Evolutionary conservation across 495 filamentous ascomycete species (phyloP).

Genomic region (Tuber melanosporum): DNA sequence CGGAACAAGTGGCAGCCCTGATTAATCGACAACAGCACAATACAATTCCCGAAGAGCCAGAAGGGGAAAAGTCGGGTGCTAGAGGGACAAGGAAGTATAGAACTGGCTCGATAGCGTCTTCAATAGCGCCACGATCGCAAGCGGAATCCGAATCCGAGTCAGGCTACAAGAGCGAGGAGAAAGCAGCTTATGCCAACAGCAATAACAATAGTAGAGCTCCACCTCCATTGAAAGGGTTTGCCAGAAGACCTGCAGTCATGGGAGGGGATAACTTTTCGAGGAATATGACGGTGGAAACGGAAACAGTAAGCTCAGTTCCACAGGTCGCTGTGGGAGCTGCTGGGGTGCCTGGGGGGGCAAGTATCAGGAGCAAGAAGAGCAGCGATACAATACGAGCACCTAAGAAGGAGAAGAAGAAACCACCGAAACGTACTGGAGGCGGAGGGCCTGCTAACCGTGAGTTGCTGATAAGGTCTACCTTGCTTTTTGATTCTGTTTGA

Average conservation of each 20-base stretch:
- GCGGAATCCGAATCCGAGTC: slow-evolving; percentile 43
- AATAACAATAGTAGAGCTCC: slow-evolving; percentile 40
- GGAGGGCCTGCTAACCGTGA: slow-evolving; percentile 53
- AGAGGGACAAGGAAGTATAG: slow-evolving; percentile 12
- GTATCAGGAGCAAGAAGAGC: slow-evolving; percentile 77
- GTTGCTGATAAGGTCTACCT: slow-evolving; percentile 10
- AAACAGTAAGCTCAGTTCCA: slow-evolving; percentile 86
- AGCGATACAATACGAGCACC: slow-evolving; percentile 82
- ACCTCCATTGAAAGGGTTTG: slow-evolving; percentile 47
- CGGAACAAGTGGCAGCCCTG: slow-evolving; percentile 48
- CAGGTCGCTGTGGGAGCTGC: slow-evolving; percentile 74
- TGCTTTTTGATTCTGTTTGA: slow-evolving; percentile 38
- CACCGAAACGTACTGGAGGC: slow-evolving; percentile 60
- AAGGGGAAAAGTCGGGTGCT: slow-evolving; percentile 32
- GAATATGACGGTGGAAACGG: slow-evolving; percentile 97
- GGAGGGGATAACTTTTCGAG: slow-evolving; percentile 63
- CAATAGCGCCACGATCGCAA: slow-evolving; percentile 41
- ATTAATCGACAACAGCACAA: slow-evolving; percentile 35
- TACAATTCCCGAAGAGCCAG: slow-evolving; percentile 33
- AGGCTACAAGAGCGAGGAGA: slow-evolving; percentile 41
- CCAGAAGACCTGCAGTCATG: slow-evolving; percentile 49
- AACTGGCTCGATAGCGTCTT: slow-evolving; percentile 35
- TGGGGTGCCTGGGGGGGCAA: slow-evolving; percentile 59
- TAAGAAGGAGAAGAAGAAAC: slow-evolving; percentile 79
- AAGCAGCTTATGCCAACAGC: slow-evolving; percentile 29